These are phyloP conservation scores for Eimeria necatrix DNA, from an alignment of 169 alveolate species.

Conservation along the genomic window DNA sequence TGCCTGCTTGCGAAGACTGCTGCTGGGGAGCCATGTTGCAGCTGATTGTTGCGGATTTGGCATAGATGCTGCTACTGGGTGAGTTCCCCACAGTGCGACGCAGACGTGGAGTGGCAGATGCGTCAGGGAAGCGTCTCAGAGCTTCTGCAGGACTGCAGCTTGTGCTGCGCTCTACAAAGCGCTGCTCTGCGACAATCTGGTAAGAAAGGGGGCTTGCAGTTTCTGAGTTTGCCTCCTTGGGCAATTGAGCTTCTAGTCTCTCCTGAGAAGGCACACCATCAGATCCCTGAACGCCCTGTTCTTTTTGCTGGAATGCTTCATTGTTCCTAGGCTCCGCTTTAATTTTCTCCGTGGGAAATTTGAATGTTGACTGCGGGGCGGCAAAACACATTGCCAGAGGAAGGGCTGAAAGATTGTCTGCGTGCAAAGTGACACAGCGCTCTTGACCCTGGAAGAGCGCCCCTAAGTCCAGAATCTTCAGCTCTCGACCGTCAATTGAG, in stretches of 20 bases:
- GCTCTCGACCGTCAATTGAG: neutral
- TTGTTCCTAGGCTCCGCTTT: no score
- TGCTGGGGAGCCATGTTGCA: neutral
- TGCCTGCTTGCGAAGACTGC: no score
- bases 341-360: no score
- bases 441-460: neutral
- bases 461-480: constrained; percentile 7
- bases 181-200: neutral
- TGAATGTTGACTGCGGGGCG: neutral
- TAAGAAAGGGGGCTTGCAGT: neutral
- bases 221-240: neutral
- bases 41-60: neutral
- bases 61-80: neutral
- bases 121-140: neutral
- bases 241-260: neutral
- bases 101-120: neutral
- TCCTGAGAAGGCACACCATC: no score
- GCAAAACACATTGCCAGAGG: constrained; percentile 20
- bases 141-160: neutral
- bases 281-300: no score
- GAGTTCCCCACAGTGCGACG: neutral
- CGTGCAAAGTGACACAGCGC: neutral
- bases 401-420: neutral
- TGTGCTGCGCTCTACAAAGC: neutral
- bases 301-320: no score